These are phyloP conservation scores for Ilyonectria robusta DNA, from an alignment of 2,329 filamentous ascomycete genomes.

Conservation along the genomic window DNA sequence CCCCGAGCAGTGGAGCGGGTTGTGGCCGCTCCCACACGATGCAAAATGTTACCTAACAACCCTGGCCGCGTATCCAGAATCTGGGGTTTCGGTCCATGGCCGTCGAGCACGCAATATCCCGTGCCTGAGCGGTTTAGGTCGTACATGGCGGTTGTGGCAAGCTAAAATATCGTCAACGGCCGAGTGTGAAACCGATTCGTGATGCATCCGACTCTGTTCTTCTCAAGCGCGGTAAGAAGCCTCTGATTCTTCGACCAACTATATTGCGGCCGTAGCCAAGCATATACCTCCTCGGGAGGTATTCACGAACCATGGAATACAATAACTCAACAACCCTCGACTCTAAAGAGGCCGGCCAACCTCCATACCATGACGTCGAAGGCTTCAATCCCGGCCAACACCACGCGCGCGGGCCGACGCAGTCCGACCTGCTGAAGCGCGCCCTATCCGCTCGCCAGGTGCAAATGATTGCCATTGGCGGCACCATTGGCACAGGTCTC, in stretches of 20 bases:
- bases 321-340: conserved; percentile 22
- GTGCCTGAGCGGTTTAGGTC: conserved; percentile 31
- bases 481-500: conserved; percentile 72
- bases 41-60: conserved; percentile 26
- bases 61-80: conserved; percentile 22
- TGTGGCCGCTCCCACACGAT: not conserved
- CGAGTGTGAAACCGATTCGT: not conserved
- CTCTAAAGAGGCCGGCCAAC: conserved; percentile 34
- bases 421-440: conserved; percentile 65
- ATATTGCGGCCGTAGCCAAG: not conserved
- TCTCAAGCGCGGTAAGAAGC: not conserved
- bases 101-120: conserved; percentile 48
- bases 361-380: conserved; percentile 40
- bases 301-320: conserved; percentile 25
- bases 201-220: not conserved
- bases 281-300: not conserved
- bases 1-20: not conserved
- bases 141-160: conserved; percentile 5
- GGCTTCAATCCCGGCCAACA: conserved; percentile 22
- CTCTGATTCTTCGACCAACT: not conserved
- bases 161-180: conserved; percentile 24
- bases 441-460: conserved; percentile 73
- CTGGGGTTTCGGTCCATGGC: conserved; percentile 38
- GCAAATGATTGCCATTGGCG: conserved; percentile 76
- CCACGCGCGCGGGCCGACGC: conserved; percentile 35